A percentile compares a stretch with the other conserved stretches of the same genome.
phyloP scores from a whole-genome alignment of 2,329 filamentous ascomycete genomes.

The Talaromyces rugulosus region DNA sequence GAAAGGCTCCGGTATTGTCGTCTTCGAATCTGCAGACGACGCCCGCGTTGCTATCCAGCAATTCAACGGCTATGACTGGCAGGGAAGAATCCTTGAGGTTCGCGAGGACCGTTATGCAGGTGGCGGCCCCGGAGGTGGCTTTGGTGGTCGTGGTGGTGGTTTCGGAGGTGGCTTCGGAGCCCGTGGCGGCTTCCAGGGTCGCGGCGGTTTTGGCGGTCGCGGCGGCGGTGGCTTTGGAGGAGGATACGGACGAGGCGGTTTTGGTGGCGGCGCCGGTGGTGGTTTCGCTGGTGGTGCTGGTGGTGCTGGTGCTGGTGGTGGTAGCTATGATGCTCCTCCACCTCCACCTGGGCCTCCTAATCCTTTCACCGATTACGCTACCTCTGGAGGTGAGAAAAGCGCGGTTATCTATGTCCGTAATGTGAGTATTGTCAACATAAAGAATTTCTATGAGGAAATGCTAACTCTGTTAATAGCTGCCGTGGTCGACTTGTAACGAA shows the following conservation, averaged over 20 bases:
- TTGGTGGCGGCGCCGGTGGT: constrained; percentile 46
- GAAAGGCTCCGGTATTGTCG: constrained; percentile 95
- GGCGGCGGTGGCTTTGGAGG: constrained; percentile 35
- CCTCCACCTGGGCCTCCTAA: constrained; percentile 61
- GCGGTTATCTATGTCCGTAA: constrained; percentile 94
- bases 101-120: constrained; percentile 92
- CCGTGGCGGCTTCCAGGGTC: constrained; percentile 40
- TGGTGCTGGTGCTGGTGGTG: constrained; percentile 51
- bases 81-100: constrained; percentile 87
- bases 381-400: constrained; percentile 76
- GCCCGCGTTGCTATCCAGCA: constrained; percentile 93
- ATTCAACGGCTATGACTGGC: constrained; percentile 99
- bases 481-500: constrained; percentile 98
- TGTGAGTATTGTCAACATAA: constrained; percentile 56
- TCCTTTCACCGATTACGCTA: constrained; percentile 89
- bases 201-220: constrained; percentile 57
- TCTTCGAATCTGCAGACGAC: constrained; percentile 92
- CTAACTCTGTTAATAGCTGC: constrained; percentile 57
- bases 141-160: constrained; percentile 39
- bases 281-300: constrained; percentile 55
- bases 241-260: constrained; percentile 45
- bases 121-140: constrained; percentile 29
- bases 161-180: constrained; percentile 35
- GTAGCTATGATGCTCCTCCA: constrained; percentile 37
- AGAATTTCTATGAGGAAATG: neutral